Evolutionary conservation across 805 yeast species (phyloP).

Genomic region (Candida incommunis): DNA sequence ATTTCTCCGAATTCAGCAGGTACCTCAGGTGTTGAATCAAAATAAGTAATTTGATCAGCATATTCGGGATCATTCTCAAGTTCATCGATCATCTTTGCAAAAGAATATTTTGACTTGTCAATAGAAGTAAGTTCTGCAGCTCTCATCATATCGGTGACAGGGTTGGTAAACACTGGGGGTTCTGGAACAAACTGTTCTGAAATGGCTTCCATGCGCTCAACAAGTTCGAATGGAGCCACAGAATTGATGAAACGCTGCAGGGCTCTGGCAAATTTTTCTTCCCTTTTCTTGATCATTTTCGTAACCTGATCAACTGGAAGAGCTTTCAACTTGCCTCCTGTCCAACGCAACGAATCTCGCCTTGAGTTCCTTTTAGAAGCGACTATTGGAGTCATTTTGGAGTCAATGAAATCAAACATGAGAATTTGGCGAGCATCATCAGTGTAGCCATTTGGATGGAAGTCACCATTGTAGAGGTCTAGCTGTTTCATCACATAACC

Average conservation of each 20-base stretch:
- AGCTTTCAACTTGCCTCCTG: background rate
- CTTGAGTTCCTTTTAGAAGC: conserved; percentile 13
- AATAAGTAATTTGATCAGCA: conserved; percentile 48
- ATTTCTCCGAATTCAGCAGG: conserved; percentile 5
- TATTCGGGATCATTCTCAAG: conserved; percentile 23
- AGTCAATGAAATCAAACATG: conserved; percentile 67
- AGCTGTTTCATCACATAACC: conserved; percentile 25
- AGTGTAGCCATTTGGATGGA: no score
- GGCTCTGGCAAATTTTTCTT: conserved; percentile 6
- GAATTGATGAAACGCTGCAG: conserved; percentile 5
- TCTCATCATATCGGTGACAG: background rate
- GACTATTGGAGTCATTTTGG: conserved; percentile 29
- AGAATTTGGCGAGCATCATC: conserved; percentile 35
- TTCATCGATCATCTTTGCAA: conserved; percentile 1
- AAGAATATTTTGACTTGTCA: background rate
- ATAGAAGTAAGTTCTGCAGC: background rate
- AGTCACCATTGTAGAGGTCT: conserved; percentile 37
- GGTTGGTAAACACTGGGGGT: background rate
- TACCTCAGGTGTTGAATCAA: conserved; percentile 37
- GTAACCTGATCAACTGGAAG: conserved; percentile 3
- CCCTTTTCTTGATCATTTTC: conserved; percentile 7
- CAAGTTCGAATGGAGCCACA: conserved; percentile 1
- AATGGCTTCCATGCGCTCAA: background rate
- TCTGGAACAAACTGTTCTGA: background rate
- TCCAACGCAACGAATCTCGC: background rate